Conservation (phyloP, 345 rosid species). For the Durio zibethinus region DNA sequence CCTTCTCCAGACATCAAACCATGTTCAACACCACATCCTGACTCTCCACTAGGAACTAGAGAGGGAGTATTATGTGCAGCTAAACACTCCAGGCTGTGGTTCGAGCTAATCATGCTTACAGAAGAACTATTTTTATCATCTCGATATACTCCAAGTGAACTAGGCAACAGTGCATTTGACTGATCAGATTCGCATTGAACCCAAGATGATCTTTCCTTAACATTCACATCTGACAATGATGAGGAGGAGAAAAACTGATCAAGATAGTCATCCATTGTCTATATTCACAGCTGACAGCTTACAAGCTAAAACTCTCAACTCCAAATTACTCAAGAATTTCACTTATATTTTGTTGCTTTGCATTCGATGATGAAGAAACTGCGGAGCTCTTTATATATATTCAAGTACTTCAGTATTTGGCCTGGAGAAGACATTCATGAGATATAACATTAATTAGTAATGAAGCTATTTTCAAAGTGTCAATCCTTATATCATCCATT, state of each 20-base stretch:
- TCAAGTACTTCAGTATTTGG: not conserved
- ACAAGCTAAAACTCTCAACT: not conserved
- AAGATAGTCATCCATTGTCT: slow-evolving; percentile 40
- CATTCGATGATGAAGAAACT: not conserved
- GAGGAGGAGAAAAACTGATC: slow-evolving; percentile 32
- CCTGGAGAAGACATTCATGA: not conserved
- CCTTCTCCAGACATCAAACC: slow-evolving; percentile 23
- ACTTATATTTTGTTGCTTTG: not conserved
- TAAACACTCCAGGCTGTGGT: slow-evolving; percentile 21
- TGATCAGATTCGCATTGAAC: slow-evolving; percentile 24
- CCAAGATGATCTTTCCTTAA: slow-evolving; percentile 33
- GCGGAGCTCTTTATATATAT: not conserved
- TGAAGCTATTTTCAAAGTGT: not conserved
- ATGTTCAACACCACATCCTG: slow-evolving; percentile 17
- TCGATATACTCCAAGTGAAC: slow-evolving; percentile 21
- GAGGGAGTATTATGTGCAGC: slow-evolving; percentile 26
- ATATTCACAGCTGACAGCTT: not conserved
- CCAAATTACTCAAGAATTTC: not conserved
- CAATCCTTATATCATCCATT: not conserved
- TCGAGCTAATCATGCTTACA: slow-evolving; percentile 21
- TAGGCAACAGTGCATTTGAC: slow-evolving; percentile 14
- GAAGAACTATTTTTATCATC: slow-evolving; percentile 20
- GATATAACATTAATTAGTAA: not conserved
- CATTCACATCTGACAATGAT: slow-evolving; percentile 28
- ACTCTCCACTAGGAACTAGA: slow-evolving; percentile 23